A percentile compares a stretch with the other conserved stretches of the same genome.
Conservation (phyloP, 2,329 filamentous ascomycete genomes). For the Xylariaceae sp. region DNA sequence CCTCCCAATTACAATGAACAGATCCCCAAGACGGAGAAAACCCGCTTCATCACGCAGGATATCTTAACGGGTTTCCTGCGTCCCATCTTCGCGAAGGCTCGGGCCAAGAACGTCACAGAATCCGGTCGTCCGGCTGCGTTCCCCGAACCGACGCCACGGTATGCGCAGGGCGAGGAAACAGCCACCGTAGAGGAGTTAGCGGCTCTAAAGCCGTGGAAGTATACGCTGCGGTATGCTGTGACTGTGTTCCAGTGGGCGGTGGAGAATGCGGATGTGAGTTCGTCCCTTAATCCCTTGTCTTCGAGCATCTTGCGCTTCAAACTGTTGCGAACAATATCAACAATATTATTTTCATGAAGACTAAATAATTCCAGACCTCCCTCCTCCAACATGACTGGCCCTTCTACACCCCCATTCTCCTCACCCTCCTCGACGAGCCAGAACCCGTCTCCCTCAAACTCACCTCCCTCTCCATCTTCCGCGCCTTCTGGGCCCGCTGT, state of each 20-base stretch:
- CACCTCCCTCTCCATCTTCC: slow-evolving; percentile 51
- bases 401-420: slow-evolving; percentile 62
- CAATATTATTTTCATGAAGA: not conserved
- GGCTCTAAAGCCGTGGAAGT: slow-evolving; percentile 57
- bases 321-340: not conserved
- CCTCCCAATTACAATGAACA: not conserved
- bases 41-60: slow-evolving; percentile 45
- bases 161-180: slow-evolving; percentile 31
- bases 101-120: slow-evolving; percentile 48
- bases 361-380: slow-evolving; percentile 5
- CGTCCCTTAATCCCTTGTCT: not conserved
- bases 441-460: slow-evolving; percentile 44
- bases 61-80: slow-evolving; percentile 61
- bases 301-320: too few species aligned
- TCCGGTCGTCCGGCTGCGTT: slow-evolving; percentile 52
- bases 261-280: slow-evolving; percentile 42
- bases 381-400: slow-evolving; percentile 58
- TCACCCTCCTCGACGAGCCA: slow-evolving; percentile 63
- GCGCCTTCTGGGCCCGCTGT: slow-evolving; percentile 50
- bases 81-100: slow-evolving; percentile 58
- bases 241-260: slow-evolving; percentile 60
- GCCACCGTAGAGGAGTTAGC: slow-evolving; percentile 32
- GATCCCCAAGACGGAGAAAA: not conserved
- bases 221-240: slow-evolving; percentile 44
- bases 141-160: slow-evolving; percentile 35